Evolutionary conservation across 768 basidiomycete genomes (phyloP), one percentile per base, ranked within the genome.

Genomic region (Dentipellis sp.): DNA sequence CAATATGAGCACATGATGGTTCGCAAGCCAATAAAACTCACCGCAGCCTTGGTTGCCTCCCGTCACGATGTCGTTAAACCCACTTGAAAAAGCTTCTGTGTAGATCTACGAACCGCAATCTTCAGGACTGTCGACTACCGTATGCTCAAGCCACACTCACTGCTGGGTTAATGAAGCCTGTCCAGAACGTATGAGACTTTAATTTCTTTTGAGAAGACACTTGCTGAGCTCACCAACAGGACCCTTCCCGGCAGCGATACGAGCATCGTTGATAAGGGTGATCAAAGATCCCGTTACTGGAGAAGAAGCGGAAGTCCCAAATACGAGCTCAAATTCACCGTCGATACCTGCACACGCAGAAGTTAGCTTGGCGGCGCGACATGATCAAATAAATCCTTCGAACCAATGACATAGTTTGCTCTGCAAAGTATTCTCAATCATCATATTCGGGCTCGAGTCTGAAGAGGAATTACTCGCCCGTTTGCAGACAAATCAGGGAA

Each of bases 101-200:
- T 68, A 65, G 29, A 65, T 61, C 61, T 66, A 55, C 14, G 17
- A 29, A 7, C n/a, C 36, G 6, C 3, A 37, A 39, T 16, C 16
- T 7, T 50, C 21, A 49, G 29, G 22, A 22, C 3, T 16, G 12
- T 29, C 10, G 37, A 10, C 3, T 1, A 10, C 7, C 1, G 39
- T 17, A 54, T 17, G 45, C 17, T 16, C 12, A 22, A 48, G 38
- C 4, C 19, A 5, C 2, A 69, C 75, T 16, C 67, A 82, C 85
- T 35, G 83, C 82, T 37, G 86, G 86, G 63, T 88, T 88, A 58
- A 88, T 78, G 63, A 69, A 71, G 9, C 69, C 50, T 53, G 14
- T 16, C 8, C 19, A 38, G 35, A 16, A 10, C 50, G 17, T 54
- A 40, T 29, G 17, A 38, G 42, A 17, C 23, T 29, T 35, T 2